Percentiles rank a stretch among this genome's conserved stretches.
These are phyloP conservation scores for Penicillium brasilianum DNA, from an alignment of 2,329 filamentous ascomycete genomes.

Conservation along the genomic window DNA sequence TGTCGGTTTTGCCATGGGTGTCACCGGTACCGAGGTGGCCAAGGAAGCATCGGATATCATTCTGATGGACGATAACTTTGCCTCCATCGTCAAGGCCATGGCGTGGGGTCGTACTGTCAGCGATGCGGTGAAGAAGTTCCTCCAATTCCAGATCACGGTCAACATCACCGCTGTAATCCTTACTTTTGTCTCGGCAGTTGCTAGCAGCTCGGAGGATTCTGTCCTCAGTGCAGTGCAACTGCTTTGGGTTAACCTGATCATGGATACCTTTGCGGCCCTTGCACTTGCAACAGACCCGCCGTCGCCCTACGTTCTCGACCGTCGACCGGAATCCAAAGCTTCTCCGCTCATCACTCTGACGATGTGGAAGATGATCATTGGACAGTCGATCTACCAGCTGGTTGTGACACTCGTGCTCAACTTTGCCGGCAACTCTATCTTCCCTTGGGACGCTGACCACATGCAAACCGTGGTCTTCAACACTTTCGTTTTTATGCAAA, in stretches of 20 bases:
- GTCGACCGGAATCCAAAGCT: constrained; percentile 55
- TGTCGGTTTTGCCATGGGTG: constrained; percentile 85
- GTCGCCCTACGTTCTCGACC: constrained; percentile 61
- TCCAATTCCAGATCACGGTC: constrained; percentile 60
- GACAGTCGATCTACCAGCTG: constrained; percentile 50
- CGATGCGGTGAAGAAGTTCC: constrained; percentile 76
- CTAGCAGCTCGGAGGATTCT: constrained; percentile 59
- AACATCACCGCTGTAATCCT: constrained; percentile 71
- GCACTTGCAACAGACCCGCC: constrained; percentile 69
- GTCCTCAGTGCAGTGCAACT: constrained; percentile 70
- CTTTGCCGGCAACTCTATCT: constrained; percentile 47
- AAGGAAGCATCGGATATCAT: constrained; percentile 87
- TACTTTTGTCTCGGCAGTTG: constrained; percentile 68
- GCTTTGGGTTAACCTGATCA: constrained; percentile 72
- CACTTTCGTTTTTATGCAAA: constrained; percentile 55
- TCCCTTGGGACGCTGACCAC: constrained; percentile 36
- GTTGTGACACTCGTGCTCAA: constrained; percentile 53
- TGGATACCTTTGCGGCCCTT: constrained; percentile 71
- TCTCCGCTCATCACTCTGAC: constrained; percentile 52
- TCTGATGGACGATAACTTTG: constrained; percentile 86
- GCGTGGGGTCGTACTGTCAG: constrained; percentile 81
- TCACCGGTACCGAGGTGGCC: constrained; percentile 80
- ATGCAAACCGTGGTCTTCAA: constrained; percentile 50
- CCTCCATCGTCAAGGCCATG: constrained; percentile 82
- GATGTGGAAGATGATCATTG: constrained; percentile 55